Percentiles rank a stretch among this genome's conserved stretches.
Conservation (phyloP, 441 rosid species). For the Cnidoscolus chayamansa region DNA sequence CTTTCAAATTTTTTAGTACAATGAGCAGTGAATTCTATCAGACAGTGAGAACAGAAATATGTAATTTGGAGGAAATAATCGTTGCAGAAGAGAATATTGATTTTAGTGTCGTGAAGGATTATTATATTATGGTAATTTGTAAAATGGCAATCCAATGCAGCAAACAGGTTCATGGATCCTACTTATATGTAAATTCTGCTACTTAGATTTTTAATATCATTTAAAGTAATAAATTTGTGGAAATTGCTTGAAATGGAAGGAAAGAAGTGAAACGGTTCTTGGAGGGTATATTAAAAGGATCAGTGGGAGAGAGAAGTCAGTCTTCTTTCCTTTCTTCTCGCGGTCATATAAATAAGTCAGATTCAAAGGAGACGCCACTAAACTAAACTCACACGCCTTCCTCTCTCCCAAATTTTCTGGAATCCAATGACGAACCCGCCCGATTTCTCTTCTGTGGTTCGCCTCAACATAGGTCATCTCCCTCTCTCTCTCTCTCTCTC, state of each 20-base stretch:
- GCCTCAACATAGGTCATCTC: conserved; percentile 72
- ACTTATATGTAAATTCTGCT: too few species aligned
- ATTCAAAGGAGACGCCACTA: background rate
- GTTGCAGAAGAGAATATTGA: conserved; percentile 4
- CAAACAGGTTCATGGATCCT: background rate
- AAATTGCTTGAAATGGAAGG: too few species aligned
- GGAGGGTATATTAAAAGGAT: too few species aligned
- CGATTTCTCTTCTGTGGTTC: conserved; percentile 55
- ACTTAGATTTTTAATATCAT: too few species aligned
- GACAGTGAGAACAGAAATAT: conserved; percentile 16
- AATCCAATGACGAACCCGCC: conserved; percentile 33
- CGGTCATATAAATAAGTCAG: too few species aligned
- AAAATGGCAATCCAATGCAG: background rate
- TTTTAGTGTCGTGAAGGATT: too few species aligned
- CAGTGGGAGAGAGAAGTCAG: too few species aligned
- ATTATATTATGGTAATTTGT: background rate
- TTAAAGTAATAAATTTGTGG: too few species aligned
- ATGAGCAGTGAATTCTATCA: conserved; percentile 19
- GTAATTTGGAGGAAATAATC: conserved; percentile 29
- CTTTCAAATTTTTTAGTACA: conserved; percentile 19
- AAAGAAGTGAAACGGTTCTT: too few species aligned
- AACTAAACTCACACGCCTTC: background rate
- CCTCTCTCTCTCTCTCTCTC: background rate
- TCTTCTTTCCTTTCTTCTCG: too few species aligned
- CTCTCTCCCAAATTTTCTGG: conserved; percentile 17